A percentile compares a stretch with the other conserved stretches of the same genome.
These are phyloP conservation scores for Cladosporium oxysporum DNA, from an alignment of 2,329 filamentous ascomycete species.

Conservation along the genomic window DNA sequence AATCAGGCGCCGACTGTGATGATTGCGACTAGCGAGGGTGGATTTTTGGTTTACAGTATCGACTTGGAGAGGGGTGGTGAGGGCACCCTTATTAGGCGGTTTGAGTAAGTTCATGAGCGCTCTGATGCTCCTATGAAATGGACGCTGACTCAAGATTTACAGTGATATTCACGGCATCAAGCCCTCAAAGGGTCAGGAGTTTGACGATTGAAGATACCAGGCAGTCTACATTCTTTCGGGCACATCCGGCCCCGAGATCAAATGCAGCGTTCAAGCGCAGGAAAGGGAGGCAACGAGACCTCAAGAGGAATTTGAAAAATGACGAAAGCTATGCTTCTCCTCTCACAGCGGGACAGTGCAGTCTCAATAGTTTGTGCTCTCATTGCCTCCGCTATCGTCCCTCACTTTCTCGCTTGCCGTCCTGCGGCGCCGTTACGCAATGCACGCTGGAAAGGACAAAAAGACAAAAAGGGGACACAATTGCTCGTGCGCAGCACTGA, in stretches of 20 bases:
- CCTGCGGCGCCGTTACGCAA: not conserved
- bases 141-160: not conserved
- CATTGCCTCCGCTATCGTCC: constrained; percentile 4
- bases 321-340: not conserved
- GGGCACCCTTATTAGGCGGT: constrained; percentile 86
- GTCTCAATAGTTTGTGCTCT: not conserved
- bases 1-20: constrained; percentile 93
- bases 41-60: constrained; percentile 92
- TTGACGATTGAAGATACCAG: constrained; percentile 28
- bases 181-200: constrained; percentile 31
- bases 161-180: constrained; percentile 38
- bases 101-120: constrained; percentile 69
- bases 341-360: not conserved
- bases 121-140: no score
- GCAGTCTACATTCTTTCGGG: not conserved
- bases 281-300: not conserved
- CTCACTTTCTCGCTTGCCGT: not conserved
- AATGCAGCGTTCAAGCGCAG: constrained; percentile 31
- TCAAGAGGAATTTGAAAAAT: not conserved
- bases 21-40: constrained; percentile 95
- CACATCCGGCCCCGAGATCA: not conserved
- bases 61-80: constrained; percentile 94
- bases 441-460: not conserved
- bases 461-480: not conserved
- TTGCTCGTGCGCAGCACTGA: not conserved